Evolutionary conservation across 208 protist species (phyloP), one percentile per base, ranked within the genome.

Genomic region (Trypanosoma cruzi): DNA sequence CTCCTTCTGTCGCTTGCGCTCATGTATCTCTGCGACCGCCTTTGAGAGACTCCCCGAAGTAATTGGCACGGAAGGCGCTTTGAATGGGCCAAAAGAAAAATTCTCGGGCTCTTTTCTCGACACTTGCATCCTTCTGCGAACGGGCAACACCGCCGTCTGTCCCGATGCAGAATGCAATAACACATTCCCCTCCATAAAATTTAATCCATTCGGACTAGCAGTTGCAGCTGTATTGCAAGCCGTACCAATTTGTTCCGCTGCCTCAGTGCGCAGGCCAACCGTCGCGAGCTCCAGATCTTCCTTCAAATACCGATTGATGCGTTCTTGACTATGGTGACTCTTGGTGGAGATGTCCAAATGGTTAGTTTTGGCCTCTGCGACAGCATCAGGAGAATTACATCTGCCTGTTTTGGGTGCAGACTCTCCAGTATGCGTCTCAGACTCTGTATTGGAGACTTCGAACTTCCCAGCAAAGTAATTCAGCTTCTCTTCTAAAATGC

Each of bases 1-100:
- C 50, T 72, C 56, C 55, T 72, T 72, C 56, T 64, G 58, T 20
- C n/a, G 32, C 34, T 49, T 58, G 1, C 55, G 67, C 42, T 58
- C 67, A 34, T 57, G 67, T 29, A 64, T 55, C 31, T 37, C 67
- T 24, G 42, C 5, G 16, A 72, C 11, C 7, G 29, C 29, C 32
- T 60, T 52, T 24, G 24, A 20, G 4, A 42, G 22, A n/a, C 18
- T 48, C 56, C 64, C 32, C 8, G 58, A 13, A 11, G 16, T 44
- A 28, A 63, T 37, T 26, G 42, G 5, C 16, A 64, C 11, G 4
- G 29, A 37, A 13, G 67, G 67, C 28, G 56, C 24, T 18, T 52
- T 32, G 36, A 64, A 72, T 36, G 46, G 56, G 8, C 49, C 67
- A 58, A 64, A 72, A 4, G 55, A 42, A 16, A 22, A 13, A 18